phyloP scores from a whole-genome alignment of 2,329 filamentous ascomycete genomes.

The Macrophomina phaseolina region DNA sequence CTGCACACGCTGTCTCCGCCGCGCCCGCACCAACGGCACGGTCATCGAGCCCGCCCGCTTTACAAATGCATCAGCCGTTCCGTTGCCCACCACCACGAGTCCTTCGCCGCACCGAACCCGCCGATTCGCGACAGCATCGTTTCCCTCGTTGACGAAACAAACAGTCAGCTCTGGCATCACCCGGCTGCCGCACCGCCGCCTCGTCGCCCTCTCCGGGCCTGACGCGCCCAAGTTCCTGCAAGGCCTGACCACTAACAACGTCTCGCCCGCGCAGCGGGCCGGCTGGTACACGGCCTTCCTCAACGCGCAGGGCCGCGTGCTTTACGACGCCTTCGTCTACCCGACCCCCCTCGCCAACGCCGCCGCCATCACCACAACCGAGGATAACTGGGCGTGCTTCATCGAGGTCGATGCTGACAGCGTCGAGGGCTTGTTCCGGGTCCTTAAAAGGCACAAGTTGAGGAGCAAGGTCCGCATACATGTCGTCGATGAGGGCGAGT shows the following conservation, averaged over 20 bases:
- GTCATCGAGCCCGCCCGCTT: not conserved
- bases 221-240: constrained; percentile 87
- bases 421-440: constrained; percentile 66
- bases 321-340: constrained; percentile 92
- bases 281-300: constrained; percentile 77
- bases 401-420: constrained; percentile 81
- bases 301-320: constrained; percentile 78
- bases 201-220: constrained; percentile 78
- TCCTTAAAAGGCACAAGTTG: constrained; percentile 82
- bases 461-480: constrained; percentile 71
- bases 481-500: constrained; percentile 68
- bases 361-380: not conserved
- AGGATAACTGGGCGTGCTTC: constrained; percentile 63
- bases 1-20: constrained; percentile 20
- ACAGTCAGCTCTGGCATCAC: constrained; percentile 37
- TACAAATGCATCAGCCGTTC: not conserved
- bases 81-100: not conserved
- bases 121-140: constrained; percentile 12
- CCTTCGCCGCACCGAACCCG: not conserved
- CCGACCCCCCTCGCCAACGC: constrained; percentile 32
- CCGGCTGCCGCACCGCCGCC: constrained; percentile 71
- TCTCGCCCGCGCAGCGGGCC: constrained; percentile 52
- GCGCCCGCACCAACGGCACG: not conserved
- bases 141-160: not conserved
- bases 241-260: constrained; percentile 80